Conservation (phyloP, 2,329 filamentous ascomycete species). For the Stemphylium vesicarium region DNA sequence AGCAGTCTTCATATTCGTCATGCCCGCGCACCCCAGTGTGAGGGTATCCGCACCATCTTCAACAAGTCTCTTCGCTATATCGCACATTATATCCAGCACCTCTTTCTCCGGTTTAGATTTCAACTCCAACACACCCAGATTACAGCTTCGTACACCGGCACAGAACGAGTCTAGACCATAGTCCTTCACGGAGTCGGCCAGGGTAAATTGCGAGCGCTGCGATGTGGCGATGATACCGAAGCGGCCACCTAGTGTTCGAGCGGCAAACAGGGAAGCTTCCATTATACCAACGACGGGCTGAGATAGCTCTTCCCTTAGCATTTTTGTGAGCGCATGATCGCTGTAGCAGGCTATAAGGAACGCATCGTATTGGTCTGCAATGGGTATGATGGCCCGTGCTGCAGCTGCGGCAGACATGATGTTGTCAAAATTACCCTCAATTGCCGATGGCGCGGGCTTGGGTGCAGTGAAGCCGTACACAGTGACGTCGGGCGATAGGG, state of each 20-base stretch:
- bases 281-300: conserved; percentile 59
- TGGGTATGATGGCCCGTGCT: conserved; percentile 54
- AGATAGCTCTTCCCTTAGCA: conserved; percentile 55
- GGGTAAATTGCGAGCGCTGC: neutral
- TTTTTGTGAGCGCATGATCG: conserved; percentile 55
- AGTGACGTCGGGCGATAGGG: conserved; percentile 56
- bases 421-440: conserved; percentile 59
- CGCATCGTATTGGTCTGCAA: conserved; percentile 54
- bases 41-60: conserved; percentile 53
- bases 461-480: conserved; percentile 60
- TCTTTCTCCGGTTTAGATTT: conserved; percentile 50
- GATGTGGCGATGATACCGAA: neutral
- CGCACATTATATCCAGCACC: conserved; percentile 50
- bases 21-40: conserved; percentile 57
- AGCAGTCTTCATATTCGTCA: conserved; percentile 55
- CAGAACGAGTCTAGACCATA: conserved; percentile 54
- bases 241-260: conserved; percentile 56
- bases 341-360: conserved; percentile 59
- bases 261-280: conserved; percentile 59
- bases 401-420: conserved; percentile 59
- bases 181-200: neutral
- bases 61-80: conserved; percentile 50
- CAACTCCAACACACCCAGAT: conserved; percentile 55
- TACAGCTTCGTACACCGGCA: conserved; percentile 52
- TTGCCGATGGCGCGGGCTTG: conserved; percentile 56